Percentiles rank a stretch among this genome's conserved stretches.
These are phyloP conservation scores for Alternaria novae-zelandiae DNA, from an alignment of 2,329 filamentous ascomycete genomes.

Conservation along the genomic window DNA sequence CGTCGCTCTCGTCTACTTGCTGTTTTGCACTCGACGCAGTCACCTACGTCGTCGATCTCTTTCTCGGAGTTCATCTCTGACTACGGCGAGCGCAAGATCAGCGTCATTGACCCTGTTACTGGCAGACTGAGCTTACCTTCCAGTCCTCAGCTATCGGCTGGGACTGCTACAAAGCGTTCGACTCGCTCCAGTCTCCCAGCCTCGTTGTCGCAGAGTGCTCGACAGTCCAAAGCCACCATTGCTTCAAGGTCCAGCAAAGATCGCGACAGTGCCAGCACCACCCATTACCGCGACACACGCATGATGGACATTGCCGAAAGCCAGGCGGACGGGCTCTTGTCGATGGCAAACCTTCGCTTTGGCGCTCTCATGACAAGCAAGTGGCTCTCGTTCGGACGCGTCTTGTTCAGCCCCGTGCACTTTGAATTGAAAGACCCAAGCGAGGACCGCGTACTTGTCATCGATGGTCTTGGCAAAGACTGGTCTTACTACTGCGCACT, in stretches of 20 bases:
- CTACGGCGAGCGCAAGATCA: constrained; percentile 54
- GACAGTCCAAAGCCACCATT: constrained; percentile 42
- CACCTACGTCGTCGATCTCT: constrained; percentile 60
- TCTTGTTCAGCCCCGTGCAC: constrained; percentile 80
- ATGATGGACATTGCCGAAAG: constrained; percentile 55
- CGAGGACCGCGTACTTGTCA: constrained; percentile 72
- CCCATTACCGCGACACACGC: constrained; percentile 62
- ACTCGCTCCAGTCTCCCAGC: constrained; percentile 45
- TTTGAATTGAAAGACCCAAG: constrained; percentile 68
- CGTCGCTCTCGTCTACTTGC: constrained; percentile 60
- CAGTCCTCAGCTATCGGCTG: constrained; percentile 39
- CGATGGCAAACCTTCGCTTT: constrained; percentile 77
- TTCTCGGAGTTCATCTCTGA: constrained; percentile 61
- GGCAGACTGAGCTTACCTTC: constrained; percentile 48
- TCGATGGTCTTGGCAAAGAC: constrained; percentile 87
- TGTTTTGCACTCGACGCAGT: constrained; percentile 57
- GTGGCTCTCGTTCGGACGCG: constrained; percentile 84
- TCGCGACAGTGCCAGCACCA: constrained; percentile 40
- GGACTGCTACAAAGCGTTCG: constrained; percentile 36
- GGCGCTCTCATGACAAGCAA: constrained; percentile 86
- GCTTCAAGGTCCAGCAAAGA: constrained; percentile 42
- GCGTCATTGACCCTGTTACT: constrained; percentile 46
- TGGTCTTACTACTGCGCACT: constrained; percentile 88
- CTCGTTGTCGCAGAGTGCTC: constrained; percentile 35
- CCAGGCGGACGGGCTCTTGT: constrained; percentile 46